Percentiles rank a stretch among this genome's conserved stretches.
These are phyloP conservation scores for Metschnikowia reukaufii DNA, from an alignment of 805 yeast genomes.

Conservation along the genomic window DNA sequence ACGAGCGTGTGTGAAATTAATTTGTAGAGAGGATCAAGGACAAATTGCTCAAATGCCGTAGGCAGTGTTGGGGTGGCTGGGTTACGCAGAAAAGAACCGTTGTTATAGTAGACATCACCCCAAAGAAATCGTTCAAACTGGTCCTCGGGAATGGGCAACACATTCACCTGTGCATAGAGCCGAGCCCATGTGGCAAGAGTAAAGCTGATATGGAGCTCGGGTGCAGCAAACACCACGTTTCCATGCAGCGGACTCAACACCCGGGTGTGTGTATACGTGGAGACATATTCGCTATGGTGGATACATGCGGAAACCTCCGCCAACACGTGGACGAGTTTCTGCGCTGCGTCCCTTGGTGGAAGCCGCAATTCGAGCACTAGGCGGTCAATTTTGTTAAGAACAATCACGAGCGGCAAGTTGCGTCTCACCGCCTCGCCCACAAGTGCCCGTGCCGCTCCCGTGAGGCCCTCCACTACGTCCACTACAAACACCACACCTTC, in stretches of 20 bases:
- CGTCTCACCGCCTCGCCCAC: slow-evolving; percentile 53
- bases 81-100: slow-evolving; percentile 48
- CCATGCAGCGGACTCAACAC: slow-evolving; percentile 58
- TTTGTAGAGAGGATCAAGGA: slow-evolving; percentile 81
- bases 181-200: slow-evolving; percentile 63
- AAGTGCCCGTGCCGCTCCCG: slow-evolving; percentile 50
- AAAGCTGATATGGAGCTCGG: slow-evolving; percentile 62
- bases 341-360: slow-evolving; percentile 71
- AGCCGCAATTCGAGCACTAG: slow-evolving; percentile 75
- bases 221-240: slow-evolving; percentile 76
- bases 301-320: slow-evolving; percentile 64
- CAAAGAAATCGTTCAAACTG: slow-evolving; percentile 61
- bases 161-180: slow-evolving; percentile 31
- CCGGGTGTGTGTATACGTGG: slow-evolving; percentile 27
- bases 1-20: slow-evolving; percentile 61
- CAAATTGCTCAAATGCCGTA: slow-evolving; percentile 59
- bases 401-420: slow-evolving; percentile 54
- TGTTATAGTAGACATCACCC: slow-evolving; percentile 68
- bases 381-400: slow-evolving; percentile 82
- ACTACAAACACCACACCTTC: slow-evolving; percentile 72
- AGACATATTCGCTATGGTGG: slow-evolving; percentile 28
- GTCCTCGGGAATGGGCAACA: slow-evolving; percentile 20
- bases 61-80: slow-evolving; percentile 21
- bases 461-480: slow-evolving; percentile 85
- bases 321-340: slow-evolving; percentile 60